Conservation (phyloP, 306 rosid genomes). For the Trifolium pratense region DNA sequence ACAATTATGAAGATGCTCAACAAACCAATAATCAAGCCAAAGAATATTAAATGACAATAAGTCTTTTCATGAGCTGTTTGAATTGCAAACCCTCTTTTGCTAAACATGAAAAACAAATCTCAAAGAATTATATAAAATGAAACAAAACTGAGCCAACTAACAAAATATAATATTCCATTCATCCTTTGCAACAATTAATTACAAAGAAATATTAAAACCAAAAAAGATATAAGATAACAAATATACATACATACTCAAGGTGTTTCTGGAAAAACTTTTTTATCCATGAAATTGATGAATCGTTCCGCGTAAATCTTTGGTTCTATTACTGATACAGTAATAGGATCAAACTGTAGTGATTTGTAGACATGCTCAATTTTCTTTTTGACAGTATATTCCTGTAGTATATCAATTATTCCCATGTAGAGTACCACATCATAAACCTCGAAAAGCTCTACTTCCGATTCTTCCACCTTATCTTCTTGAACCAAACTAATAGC, state of each 20-base stretch:
- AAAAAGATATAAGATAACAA: conserved; percentile 26
- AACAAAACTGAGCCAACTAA: conserved; percentile 11
- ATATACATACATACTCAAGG: conserved; percentile 45
- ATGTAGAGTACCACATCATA: conserved; percentile 87
- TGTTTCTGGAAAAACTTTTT: conserved; percentile 59
- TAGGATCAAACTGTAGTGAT: conserved; percentile 60
- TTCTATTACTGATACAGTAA: conserved; percentile 70
- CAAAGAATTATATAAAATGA: conserved; percentile 29
- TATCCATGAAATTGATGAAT: conserved; percentile 77
- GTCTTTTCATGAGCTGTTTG: conserved; percentile 6
- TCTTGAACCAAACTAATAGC: conserved; percentile 58
- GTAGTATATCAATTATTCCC: conserved; percentile 95
- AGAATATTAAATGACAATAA: not conserved
- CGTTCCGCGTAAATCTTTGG: conserved; percentile 76
- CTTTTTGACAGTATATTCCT: conserved; percentile 74
- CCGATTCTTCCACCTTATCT: conserved; percentile 61
- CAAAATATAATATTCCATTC: conserved; percentile 16
- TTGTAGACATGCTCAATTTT: conserved; percentile 77
- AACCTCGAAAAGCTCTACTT: conserved; percentile 77
- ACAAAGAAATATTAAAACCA: conserved; percentile 28
- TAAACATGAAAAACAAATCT: conserved; percentile 5
- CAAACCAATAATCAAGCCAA: conserved; percentile 2
- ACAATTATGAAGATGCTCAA: conserved; percentile 20
- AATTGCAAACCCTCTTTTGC: conserved; percentile 6
- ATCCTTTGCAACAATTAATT: conserved; percentile 37